Percentiles rank a stretch among this genome's conserved stretches.
These are phyloP conservation scores for Thelonectria olida DNA, from an alignment of 2,329 filamentous ascomycete genomes.

Conservation along the genomic window DNA sequence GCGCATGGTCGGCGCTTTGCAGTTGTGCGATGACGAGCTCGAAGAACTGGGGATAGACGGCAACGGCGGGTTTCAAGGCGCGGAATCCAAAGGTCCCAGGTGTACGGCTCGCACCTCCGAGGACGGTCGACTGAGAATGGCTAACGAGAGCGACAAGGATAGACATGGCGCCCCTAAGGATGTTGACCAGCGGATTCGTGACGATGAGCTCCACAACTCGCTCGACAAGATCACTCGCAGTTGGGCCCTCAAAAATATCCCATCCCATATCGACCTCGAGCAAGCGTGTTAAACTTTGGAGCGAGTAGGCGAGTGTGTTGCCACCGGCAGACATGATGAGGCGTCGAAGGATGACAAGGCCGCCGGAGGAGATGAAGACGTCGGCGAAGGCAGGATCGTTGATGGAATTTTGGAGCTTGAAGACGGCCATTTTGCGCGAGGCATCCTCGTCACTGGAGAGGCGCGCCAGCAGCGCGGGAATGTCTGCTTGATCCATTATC, in stretches of 20 bases:
- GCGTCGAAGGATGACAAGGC: conserved; percentile 81
- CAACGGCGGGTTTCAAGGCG: conserved; percentile 89
- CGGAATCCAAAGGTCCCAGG: conserved; percentile 84
- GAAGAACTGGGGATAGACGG: conserved; percentile 91
- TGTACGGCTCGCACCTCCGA: conserved; percentile 45
- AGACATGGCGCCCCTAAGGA: conserved; percentile 94
- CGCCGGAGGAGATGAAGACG: conserved; percentile 91
- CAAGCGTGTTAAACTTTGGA: conserved; percentile 87
- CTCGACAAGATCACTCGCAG: conserved; percentile 73
- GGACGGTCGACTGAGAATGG: conserved; percentile 72
- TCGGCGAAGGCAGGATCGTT: conserved; percentile 97
- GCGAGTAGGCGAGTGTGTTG: conserved; percentile 94
- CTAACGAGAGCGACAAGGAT: conserved; percentile 94
- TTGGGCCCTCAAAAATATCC: conserved; percentile 79
- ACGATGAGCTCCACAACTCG: conserved; percentile 92
- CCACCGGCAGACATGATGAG: conserved; percentile 87
- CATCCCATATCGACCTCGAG: conserved; percentile 98
- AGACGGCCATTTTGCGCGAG: conserved; percentile 97
- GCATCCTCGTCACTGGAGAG: conserved; percentile 82
- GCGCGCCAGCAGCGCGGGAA: conserved; percentile 71
- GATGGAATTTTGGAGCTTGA: conserved; percentile 95
- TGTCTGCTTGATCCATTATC: conserved; percentile 71
- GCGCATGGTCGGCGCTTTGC: conserved; percentile 91
- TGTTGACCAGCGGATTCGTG: conserved; percentile 95
- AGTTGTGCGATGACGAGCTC: conserved; percentile 92